phyloP scores from a whole-genome alignment of 2,329 filamentous ascomycete genomes.

The Cordyceps fumosorosea region DNA sequence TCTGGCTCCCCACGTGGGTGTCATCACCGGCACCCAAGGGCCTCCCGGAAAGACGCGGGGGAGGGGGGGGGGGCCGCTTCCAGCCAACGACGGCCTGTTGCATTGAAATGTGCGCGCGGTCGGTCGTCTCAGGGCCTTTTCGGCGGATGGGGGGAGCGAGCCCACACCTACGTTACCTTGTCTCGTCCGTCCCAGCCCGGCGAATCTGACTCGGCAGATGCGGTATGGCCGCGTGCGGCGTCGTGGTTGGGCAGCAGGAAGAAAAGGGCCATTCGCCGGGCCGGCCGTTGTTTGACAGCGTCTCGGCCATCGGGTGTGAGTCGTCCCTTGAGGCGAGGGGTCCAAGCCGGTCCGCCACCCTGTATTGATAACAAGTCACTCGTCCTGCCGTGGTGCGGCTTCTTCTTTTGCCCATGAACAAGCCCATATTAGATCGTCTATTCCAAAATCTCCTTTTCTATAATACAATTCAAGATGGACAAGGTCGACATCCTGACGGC shows the following conservation, averaged over 20 bases:
- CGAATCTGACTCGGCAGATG: background rate
- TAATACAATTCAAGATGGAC: conserved; percentile 22
- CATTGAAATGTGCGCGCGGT: background rate
- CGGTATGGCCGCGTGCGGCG: conserved; percentile 8
- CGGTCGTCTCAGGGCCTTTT: background rate
- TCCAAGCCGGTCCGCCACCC: background rate
- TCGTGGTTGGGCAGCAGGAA: conserved; percentile 10
- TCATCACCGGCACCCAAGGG: too few relatives aligned
- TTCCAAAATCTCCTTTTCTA: background rate
- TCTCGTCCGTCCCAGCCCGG: background rate
- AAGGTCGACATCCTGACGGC: conserved; percentile 33
- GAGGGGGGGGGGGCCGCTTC: background rate
- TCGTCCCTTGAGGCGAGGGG: background rate
- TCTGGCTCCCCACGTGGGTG: conserved; percentile 1
- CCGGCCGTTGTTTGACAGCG: background rate
- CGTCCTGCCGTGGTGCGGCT: background rate
- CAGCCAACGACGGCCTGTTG: conserved; percentile 5
- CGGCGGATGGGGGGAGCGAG: too few relatives aligned
- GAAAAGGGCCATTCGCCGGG: background rate
- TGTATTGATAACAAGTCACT: background rate
- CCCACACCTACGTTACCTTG: background rate
- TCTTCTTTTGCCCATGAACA: background rate
- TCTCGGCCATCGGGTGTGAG: background rate
- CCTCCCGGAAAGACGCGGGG: background rate
- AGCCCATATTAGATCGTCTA: background rate